Evolutionary conservation across 306 rosid genomes (phyloP).

Genomic region (Cicer cuneatum): DNA sequence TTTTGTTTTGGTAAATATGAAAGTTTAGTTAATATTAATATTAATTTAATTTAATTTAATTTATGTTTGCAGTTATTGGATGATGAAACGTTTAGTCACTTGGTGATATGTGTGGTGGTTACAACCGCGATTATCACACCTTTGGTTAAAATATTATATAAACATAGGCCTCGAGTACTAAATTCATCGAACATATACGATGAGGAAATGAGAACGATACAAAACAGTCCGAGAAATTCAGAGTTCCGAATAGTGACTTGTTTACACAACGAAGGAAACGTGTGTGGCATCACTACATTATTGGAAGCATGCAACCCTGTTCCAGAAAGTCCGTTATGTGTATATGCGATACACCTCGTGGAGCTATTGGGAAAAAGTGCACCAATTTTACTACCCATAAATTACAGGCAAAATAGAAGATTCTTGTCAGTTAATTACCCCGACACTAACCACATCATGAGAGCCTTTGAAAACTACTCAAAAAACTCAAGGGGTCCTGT

Average conservation of each 20-base stretch:
- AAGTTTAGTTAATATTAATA: neutral
- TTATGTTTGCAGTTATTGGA: conserved; percentile 48
- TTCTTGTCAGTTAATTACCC: conserved; percentile 39
- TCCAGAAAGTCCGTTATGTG: conserved; percentile 46
- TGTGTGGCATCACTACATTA: conserved; percentile 50
- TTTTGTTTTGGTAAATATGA: too few relatives aligned
- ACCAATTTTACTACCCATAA: conserved; percentile 56
- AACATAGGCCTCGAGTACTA: conserved; percentile 27
- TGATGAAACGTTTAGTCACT: conserved; percentile 29
- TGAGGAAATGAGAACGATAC: conserved; percentile 34
- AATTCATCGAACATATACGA: neutral
- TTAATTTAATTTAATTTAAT: neutral
- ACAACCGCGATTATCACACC: conserved; percentile 39
- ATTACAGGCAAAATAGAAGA: conserved; percentile 6
- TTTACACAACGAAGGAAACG: conserved; percentile 56
- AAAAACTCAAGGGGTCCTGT: conserved; percentile 47
- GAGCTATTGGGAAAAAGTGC: conserved; percentile 56
- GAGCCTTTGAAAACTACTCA: conserved; percentile 63
- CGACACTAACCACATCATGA: conserved; percentile 51
- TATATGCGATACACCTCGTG: conserved; percentile 47
- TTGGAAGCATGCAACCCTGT: conserved; percentile 56
- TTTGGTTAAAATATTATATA: conserved; percentile 15
- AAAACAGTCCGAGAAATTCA: conserved; percentile 18
- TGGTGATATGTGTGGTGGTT: conserved; percentile 38
- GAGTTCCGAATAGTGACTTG: conserved; percentile 53